A percentile compares a stretch with the other conserved stretches of the same genome.
Evolutionary conservation across 257 asterid species (phyloP).

Genomic region (Solanum appendiculatum): DNA sequence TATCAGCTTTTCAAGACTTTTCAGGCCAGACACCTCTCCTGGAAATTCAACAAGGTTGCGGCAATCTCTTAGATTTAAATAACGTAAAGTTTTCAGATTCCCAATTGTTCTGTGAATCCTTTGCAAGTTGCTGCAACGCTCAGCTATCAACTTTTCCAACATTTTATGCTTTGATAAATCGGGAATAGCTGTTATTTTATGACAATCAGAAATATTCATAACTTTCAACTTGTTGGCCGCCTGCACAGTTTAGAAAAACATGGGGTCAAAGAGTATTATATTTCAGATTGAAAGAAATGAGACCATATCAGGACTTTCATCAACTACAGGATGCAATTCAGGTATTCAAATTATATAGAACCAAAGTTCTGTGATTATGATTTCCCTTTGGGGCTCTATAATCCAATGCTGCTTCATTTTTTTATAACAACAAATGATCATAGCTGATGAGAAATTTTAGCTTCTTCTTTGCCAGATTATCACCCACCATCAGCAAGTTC

Average conservation of each 20-base stretch:
- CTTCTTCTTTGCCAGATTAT: neutral
- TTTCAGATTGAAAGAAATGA: neutral
- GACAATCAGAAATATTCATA: conserved; percentile 13
- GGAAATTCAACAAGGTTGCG: conserved; percentile 19
- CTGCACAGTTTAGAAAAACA: conserved; percentile 1
- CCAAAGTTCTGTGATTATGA: neutral
- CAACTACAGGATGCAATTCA: neutral
- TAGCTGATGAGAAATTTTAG: neutral
- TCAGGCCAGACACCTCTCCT: conserved; percentile 26
- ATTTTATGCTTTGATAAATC: conserved; percentile 15
- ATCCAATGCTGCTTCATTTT: neutral
- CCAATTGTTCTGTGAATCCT: conserved; percentile 21
- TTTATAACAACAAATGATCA: neutral
- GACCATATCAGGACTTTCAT: neutral
- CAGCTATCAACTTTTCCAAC: conserved; percentile 15
- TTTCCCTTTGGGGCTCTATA: neutral
- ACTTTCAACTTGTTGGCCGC: conserved; percentile 15
- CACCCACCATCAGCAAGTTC: neutral
- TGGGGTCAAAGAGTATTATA: neutral
- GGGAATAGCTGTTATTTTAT: conserved; percentile 13
- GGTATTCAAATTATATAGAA: neutral
- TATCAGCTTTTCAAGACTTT: conserved; percentile 18
- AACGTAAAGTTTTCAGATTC: conserved; percentile 7
- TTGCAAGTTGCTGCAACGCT: conserved; percentile 6
- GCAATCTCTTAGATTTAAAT: conserved; percentile 16